Evolutionary conservation across 805 yeast species (phyloP), one percentile per base, ranked within the genome.

Genomic region (Vanderwaltozyma yarrowii): DNA sequence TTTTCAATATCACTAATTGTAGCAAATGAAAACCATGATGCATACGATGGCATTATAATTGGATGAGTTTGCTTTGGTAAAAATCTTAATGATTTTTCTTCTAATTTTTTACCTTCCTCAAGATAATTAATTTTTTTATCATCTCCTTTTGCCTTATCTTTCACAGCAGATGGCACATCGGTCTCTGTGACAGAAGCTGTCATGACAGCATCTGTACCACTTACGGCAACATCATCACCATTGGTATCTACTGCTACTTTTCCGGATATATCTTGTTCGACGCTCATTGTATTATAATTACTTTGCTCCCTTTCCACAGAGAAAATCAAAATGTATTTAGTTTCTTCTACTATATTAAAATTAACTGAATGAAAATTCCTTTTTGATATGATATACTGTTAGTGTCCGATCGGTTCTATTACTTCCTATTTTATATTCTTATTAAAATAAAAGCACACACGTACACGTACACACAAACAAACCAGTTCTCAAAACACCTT

Each of bases 1-100:
- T 71, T 74, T 60, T 88, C 96, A 44, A 88, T 80, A 36, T 73
- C 74, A 53, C 85, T 84, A 32, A 87, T 71, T 36, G 71, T 74
- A 33, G 71, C 71, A 70, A 83, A 70, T 39, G 78, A 70, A 56
- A 87, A 87, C 96, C 96, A 88, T 23, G 80, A 62, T 0, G 95
- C 71, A 56, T 85, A 88, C 0, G 95, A 84, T 5, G 96, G 96
- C 20, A 87, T 68, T 4, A 87, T 78, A 32, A 87, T 78, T 0
- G 87, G 76, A 54, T 86, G 95, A 0, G 94, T 76, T 61, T 88
- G 96, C 37, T 58, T 58, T 14, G 61, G 59, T 29, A 57, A 38
- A 36, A 57, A 60, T 15, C 61, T 40, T 17, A 49, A 42, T 3
- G 65, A 62, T 43, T 56, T 54, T 18, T 57, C 62, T 38, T 59